phyloP scores from a whole-genome alignment of 148 eudicot species.

The Rhododendron ferrugineum region DNA sequence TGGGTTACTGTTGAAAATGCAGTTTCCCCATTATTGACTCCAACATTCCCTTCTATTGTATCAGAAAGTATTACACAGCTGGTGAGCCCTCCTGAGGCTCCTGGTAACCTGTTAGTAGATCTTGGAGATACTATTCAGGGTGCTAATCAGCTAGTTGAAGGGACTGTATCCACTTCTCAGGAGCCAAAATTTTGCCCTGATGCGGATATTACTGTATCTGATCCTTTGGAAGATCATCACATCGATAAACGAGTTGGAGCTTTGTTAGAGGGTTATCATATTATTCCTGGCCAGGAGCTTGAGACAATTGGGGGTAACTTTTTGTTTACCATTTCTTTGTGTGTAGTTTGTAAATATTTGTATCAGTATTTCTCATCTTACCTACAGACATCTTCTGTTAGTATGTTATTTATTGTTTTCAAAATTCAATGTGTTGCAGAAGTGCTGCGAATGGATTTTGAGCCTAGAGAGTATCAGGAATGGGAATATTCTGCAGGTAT shows the following conservation, averaged over 20 bases:
- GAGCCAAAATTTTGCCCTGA: constrained; percentile 20
- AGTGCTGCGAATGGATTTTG: constrained; percentile 54
- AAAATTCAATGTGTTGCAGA: constrained; percentile 38
- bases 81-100: constrained; percentile 79
- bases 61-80: constrained; percentile 62
- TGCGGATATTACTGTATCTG: constrained; percentile 18
- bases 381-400: neutral
- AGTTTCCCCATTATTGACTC: constrained; percentile 67
- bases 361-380: neutral
- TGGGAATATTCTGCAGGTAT: constrained; percentile 61
- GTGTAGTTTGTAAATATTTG: neutral
- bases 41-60: constrained; percentile 53
- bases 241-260: constrained; percentile 82
- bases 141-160: constrained; percentile 27
- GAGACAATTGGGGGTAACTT: constrained; percentile 71
- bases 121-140: constrained; percentile 37
- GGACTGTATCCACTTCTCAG: constrained; percentile 17
- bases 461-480: constrained; percentile 52
- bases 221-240: constrained; percentile 32
- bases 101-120: constrained; percentile 73
- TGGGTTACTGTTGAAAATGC: constrained; percentile 98
- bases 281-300: constrained; percentile 75
- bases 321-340: constrained; percentile 3
- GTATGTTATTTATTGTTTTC: neutral
- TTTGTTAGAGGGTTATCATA: constrained; percentile 50